phyloP scores from a whole-genome alignment of 768 basidiomycete species.

The Boletales sp. region DNA sequence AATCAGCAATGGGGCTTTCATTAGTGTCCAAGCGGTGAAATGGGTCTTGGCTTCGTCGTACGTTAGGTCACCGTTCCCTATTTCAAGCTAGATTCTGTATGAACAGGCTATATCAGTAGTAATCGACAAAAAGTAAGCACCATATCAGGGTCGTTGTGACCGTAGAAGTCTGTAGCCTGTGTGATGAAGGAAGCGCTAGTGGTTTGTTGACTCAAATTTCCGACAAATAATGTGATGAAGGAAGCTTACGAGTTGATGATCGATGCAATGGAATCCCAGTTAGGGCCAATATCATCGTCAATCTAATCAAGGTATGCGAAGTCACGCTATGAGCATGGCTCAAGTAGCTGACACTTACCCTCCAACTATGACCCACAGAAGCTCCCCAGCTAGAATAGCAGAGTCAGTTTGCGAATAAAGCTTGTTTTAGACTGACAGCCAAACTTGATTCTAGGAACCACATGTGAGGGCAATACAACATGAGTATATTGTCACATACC shows the following conservation, averaged over 20 bases:
- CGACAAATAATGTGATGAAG: background rate
- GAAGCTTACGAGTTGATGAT: slow-evolving; percentile 51
- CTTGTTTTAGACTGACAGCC: slow-evolving; percentile 50
- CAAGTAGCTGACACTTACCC: slow-evolving; percentile 30
- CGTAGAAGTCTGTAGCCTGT: slow-evolving; percentile 59
- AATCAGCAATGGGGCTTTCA: slow-evolving; percentile 64
- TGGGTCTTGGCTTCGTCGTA: slow-evolving; percentile 64
- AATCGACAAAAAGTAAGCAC: slow-evolving; percentile 25
- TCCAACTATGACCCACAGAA: slow-evolving; percentile 36
- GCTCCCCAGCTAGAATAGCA: slow-evolving; percentile 31
- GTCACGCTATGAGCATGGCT: background rate
- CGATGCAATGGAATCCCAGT: slow-evolving; percentile 48
- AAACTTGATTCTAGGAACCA: slow-evolving; percentile 49
- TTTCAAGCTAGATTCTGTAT: slow-evolving; percentile 42
- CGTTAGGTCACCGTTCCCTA: slow-evolving; percentile 60
- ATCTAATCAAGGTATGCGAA: slow-evolving; percentile 7
- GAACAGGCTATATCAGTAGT: background rate
- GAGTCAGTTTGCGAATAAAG: background rate
- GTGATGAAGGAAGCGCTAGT: slow-evolving; percentile 61
- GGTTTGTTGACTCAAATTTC: background rate
- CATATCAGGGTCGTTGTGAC: slow-evolving; percentile 65
- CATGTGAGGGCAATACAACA: background rate
- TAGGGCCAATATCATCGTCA: slow-evolving; percentile 27
- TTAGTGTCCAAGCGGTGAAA: slow-evolving; percentile 67
- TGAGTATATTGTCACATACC: slow-evolving; percentile 33